Evolutionary conservation across 345 rosid genomes (phyloP), one percentile per base, ranked within the genome.

Genomic region (Crucihimalaya himalaica): DNA sequence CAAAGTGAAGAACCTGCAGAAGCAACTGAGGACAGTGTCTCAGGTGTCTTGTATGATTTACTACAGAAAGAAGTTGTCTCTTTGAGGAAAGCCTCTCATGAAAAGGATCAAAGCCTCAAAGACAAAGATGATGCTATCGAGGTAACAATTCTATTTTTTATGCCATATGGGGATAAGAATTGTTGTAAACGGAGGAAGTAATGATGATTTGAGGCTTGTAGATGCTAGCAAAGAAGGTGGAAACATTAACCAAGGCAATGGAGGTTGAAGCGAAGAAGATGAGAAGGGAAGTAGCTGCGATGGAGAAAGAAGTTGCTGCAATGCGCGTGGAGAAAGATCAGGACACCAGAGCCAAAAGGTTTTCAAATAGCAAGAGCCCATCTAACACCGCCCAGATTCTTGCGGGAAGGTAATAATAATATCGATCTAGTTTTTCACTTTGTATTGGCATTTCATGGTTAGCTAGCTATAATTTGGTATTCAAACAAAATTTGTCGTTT

Each of bases 41-140:
- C 98, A 11, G 93, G 89, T 68, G 81, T 87, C 46, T 74, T 94
- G 72, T 94, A 89, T 81, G 99, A 95, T 83, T 79, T 95, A 63
- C 83, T 95, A 73, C 97, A 95, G 80, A 92, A 95, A 76, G 97
- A 95, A 82, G 99, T 95, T 1, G 43, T 89, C 27, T 78, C 84
- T 58, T 89, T 95, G 85, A 92, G 99, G 80, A 95, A 84, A 88
- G 83, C 94, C 68, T 84, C 97, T 61, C 85, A 95, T 57, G 99
- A 95, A 73, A 95, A 95, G 76, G 99, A 95, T 83, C 99, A 95
- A 79, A 87, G 97, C 79, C 96, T 95, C 43, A 95, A 95, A 86
- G 99, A 95, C 66, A 95, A 95, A 84, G 99, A 95, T 84, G 99
- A 95, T 72, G 99, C 99, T 34, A 95, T 95, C 8, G 99, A 95